Evolutionary conservation across 768 basidiomycete genomes (phyloP), one percentile per base, ranked within the genome.

Genomic region (Paxillus involutus): DNA sequence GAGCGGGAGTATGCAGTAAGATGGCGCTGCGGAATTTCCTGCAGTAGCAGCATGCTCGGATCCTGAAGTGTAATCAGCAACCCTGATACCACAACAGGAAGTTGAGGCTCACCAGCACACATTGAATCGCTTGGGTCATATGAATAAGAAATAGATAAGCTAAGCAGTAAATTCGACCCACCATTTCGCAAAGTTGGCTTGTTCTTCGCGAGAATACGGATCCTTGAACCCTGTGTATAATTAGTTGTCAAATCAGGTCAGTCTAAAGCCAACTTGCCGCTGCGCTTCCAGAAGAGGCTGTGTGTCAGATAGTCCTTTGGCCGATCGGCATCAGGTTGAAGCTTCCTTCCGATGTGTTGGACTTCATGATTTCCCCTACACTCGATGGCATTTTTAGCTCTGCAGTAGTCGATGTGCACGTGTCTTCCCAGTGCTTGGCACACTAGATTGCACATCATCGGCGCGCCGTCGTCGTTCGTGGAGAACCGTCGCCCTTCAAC

Each of bases 221-320:
- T 85, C 83, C 69, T 78, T 82, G 72, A 84, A 85, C 6, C 81
- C 83, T 84, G 45, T 12, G 46, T 13, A 49, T 6, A 14, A 44
- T 59, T 11, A 50, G 43, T 1, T 11, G 26, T 36, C 16, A 17
- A 56, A 6, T 12, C 0, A 1, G 14, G 2, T 1, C 1, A 3
- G 6, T 13, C 1, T 19, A 16, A 19, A 5, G 16, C 46, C 0
- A 11, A 65, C 75, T 44, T 55, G 77, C 83, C 84, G 59, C 76
- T 77, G 11, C 83, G 75, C 56, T 75, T 75, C 84, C 84, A 86
- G 56, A 75, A 78, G 37, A 85, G 52, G 33, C 61, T 70, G 57
- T 86, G 85, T 3, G 80, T 77, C 48, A 85, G 67, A 67, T 71
- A 80, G 61, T 86, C 84, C 61, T 86, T 86, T 0, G 75, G 58